Conservation (phyloP, 768 basidiomycete species). For the Paxillus involutus region DNA sequence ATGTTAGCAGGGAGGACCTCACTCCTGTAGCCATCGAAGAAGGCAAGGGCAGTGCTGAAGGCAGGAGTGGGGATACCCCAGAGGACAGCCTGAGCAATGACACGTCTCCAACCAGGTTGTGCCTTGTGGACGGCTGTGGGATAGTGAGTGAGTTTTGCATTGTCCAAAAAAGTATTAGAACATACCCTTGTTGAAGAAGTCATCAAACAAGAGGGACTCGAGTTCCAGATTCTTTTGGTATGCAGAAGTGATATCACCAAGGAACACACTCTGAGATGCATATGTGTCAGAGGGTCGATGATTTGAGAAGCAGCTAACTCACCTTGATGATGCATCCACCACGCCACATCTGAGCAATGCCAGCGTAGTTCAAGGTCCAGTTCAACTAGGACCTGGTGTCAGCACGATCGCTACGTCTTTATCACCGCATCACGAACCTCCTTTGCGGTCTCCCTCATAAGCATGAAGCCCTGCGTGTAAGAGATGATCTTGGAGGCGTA, state of each 20-base stretch:
- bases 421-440: conserved; percentile 50
- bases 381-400: conserved; percentile 42
- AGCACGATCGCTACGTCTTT: not conserved
- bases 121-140: conserved; percentile 81
- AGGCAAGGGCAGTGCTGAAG: conserved; percentile 96
- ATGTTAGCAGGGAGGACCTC: conserved; percentile 93
- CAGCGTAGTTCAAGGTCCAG: conserved; percentile 97
- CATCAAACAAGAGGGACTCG: conserved; percentile 92
- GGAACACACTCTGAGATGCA: conserved; percentile 76
- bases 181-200: conserved; percentile 94
- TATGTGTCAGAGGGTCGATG: conserved; percentile 14
- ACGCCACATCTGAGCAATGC: conserved; percentile 99
- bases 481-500: conserved; percentile 99
- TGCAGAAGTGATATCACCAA: conserved; percentile 88
- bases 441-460: conserved; percentile 97
- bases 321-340: conserved; percentile 99
- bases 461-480: conserved; percentile 99
- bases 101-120: conserved; percentile 97
- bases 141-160: conserved; percentile 2
- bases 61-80: conserved; percentile 98
- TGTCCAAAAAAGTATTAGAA: not conserved
- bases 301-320: conserved; percentile 17
- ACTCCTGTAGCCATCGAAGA: conserved; percentile 99
- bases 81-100: conserved; percentile 92
- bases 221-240: conserved; percentile 83